A percentile compares a stretch with the other conserved stretches of the same genome.
Conservation (phyloP, 495 filamentous ascomycete species). For the Penicillium goetzii region DNA sequence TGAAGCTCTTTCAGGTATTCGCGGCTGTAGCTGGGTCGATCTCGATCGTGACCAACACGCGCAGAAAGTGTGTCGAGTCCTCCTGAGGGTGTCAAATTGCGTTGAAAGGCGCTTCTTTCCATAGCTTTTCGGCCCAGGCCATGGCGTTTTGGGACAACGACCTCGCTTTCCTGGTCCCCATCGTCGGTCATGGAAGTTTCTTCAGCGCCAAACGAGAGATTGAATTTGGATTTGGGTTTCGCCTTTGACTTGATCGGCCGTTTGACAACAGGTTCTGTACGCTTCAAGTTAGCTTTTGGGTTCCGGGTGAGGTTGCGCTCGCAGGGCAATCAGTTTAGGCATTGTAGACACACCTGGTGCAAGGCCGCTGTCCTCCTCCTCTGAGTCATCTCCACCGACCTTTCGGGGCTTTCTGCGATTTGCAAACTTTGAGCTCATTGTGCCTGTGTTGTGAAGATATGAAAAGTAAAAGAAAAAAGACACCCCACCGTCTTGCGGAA, state of each 20-base stretch:
- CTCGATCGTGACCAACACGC: constrained; percentile 63
- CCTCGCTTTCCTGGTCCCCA: constrained; percentile 57
- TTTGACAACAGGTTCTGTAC: constrained; percentile 45
- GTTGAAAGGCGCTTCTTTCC: constrained; percentile 70
- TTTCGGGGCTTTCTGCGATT: constrained; percentile 74
- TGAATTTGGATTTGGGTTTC: constrained; percentile 65
- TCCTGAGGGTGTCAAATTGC: constrained; percentile 46
- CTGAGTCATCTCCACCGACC: constrained; percentile 70
- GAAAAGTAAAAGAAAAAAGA: constrained; percentile 3
- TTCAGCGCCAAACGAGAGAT: constrained; percentile 74
- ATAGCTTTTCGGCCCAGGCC: constrained; percentile 69
- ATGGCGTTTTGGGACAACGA: constrained; percentile 70
- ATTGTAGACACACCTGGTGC: constrained; percentile 33
- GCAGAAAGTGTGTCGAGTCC: constrained; percentile 52
- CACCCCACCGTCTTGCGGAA: neutral
- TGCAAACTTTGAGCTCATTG: constrained; percentile 67
- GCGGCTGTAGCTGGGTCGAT: constrained; percentile 81
- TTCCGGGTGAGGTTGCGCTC: neutral
- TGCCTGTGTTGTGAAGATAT: constrained; percentile 9
- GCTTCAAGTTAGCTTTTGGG: constrained; percentile 20
- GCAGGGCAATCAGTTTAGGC: neutral
- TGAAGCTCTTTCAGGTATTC: constrained; percentile 86
- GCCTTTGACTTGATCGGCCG: constrained; percentile 54
- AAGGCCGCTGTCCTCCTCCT: constrained; percentile 52
- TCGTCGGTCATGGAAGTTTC: constrained; percentile 58